phyloP scores from a whole-genome alignment of 176 grass and related monocot genomes.

The Calamus simplicifolius region DNA sequence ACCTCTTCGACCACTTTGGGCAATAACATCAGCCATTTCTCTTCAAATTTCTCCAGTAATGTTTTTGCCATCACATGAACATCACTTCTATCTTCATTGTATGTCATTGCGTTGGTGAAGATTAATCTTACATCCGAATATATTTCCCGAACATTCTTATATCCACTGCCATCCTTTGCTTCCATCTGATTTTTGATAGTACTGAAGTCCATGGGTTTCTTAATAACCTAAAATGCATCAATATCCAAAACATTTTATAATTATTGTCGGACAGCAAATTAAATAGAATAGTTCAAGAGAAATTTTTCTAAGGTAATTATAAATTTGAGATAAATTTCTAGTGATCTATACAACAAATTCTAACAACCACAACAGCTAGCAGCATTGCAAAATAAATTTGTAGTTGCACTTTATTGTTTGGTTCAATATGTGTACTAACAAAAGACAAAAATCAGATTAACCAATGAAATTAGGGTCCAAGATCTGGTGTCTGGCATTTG shows the following conservation, averaged over 20 bases:
- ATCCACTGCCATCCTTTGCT: slow-evolving; percentile 56
- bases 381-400: no score
- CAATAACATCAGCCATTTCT: slow-evolving; percentile 73
- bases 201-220: slow-evolving; percentile 86
- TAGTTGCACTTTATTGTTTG: no score
- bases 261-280: no score
- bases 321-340: no score
- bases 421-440: no score
- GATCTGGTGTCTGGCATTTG: no score
- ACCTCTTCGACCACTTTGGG: slow-evolving; percentile 91
- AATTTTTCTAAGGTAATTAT: no score
- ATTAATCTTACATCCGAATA: slow-evolving; percentile 87
- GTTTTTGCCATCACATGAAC: slow-evolving; percentile 76
- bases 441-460: no score
- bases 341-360: not conserved
- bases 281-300: no score
- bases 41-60: slow-evolving; percentile 85
- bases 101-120: slow-evolving; percentile 92
- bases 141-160: slow-evolving; percentile 84
- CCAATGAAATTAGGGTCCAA: no score
- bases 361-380: no score
- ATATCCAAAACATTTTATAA: slow-evolving; percentile 4
- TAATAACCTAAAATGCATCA: slow-evolving; percentile 59
- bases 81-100: slow-evolving; percentile 57
- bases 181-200: slow-evolving; percentile 90